Percentiles rank a stretch among this genome's conserved stretches.
phyloP scores from a whole-genome alignment of 1,284 basidiomycete species.

The Cryptococcus depauperatus region DNA sequence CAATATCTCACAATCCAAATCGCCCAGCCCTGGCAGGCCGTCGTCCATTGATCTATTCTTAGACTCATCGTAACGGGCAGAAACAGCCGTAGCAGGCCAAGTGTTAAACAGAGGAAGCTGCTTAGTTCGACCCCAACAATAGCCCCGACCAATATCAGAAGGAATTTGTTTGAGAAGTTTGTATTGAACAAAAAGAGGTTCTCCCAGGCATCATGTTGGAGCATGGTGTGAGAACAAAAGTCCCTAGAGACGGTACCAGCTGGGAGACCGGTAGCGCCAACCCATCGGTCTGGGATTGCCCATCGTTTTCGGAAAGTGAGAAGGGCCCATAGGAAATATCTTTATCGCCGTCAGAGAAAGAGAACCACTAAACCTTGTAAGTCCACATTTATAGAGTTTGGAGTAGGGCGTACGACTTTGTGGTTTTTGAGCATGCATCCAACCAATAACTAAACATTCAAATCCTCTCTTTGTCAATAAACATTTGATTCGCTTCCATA shows the following conservation, averaged over 20 bases:
- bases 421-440: constrained; percentile 47
- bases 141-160: constrained; percentile 39
- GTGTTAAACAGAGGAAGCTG: constrained; percentile 39
- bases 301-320: constrained; percentile 49
- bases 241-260: constrained; percentile 37
- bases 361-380: constrained; percentile 42
- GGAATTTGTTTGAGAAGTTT: constrained; percentile 48
- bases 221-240: constrained; percentile 46
- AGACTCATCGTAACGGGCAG: constrained; percentile 31
- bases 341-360: constrained; percentile 49
- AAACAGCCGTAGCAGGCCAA: constrained; percentile 26
- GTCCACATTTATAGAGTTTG: constrained; percentile 1
- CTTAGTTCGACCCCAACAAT: constrained; percentile 45
- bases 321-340: constrained; percentile 49
- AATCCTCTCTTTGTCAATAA: constrained; percentile 47
- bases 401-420: constrained; percentile 20
- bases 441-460: constrained; percentile 46
- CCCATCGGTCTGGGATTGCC: constrained; percentile 48
- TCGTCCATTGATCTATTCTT: constrained; percentile 26
- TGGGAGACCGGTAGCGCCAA: constrained; percentile 44
- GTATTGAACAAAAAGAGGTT: constrained; percentile 48
- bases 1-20: constrained; percentile 48
- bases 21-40: constrained; percentile 31
- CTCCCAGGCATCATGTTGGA: constrained; percentile 47
- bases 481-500: constrained; percentile 48